Conservation (phyloP, 2,329 filamentous ascomycete genomes). For the Periglandula ipomoeae region DNA sequence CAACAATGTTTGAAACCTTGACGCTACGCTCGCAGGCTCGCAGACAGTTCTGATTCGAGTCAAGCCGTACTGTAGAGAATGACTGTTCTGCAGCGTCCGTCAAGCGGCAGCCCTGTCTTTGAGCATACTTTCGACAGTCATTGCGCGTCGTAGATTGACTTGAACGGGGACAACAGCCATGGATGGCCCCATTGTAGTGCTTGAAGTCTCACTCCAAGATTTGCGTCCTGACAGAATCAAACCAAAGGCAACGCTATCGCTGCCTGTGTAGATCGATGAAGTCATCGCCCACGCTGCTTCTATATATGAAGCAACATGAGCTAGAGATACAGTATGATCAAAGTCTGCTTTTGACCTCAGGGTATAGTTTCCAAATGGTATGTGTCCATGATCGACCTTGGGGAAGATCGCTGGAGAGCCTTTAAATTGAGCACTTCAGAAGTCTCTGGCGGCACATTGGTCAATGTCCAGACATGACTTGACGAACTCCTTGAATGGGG, state of each 20-base stretch:
- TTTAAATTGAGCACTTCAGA: not conserved
- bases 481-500: constrained; percentile 3
- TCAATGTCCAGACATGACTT: not conserved
- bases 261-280: too few species aligned
- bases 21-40: not conserved
- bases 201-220: too few species aligned
- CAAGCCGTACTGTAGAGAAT: not conserved
- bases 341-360: too few species aligned
- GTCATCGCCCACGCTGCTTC: too few species aligned
- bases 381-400: too few species aligned
- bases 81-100: not conserved
- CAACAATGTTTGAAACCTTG: not conserved
- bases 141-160: too few species aligned
- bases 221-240: too few species aligned
- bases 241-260: too few species aligned
- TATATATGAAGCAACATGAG: too few species aligned
- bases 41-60: not conserved
- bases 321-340: not conserved
- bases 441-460: not conserved
- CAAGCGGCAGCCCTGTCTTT: too few species aligned
- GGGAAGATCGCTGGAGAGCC: not conserved
- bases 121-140: too few species aligned
- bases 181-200: not conserved
- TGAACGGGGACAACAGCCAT: not conserved
- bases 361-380: too few species aligned